Conservation (phyloP, 78 protist genomes). For the Dictyostelium brefeldianum region DNA sequence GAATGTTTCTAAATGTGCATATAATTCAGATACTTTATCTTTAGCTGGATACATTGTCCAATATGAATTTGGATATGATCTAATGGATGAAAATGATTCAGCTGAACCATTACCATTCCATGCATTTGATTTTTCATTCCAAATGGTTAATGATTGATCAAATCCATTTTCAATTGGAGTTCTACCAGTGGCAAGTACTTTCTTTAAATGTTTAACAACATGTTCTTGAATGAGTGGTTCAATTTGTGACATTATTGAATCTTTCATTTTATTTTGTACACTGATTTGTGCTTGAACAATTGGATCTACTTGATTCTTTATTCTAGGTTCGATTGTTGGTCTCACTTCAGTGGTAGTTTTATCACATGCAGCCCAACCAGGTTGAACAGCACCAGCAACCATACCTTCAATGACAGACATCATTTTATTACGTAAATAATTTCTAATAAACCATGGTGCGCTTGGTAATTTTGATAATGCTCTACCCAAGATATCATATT, state of each 20-base stretch:
- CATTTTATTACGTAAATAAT: slow-evolving; percentile 7
- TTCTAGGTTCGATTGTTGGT: slow-evolving; percentile 34
- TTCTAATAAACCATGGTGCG: slow-evolving; percentile 38
- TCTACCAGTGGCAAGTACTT: background rate
- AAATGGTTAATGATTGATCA: background rate
- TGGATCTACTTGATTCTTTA: slow-evolving; percentile 24
- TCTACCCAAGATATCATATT: slow-evolving; percentile 31
- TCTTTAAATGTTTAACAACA: background rate
- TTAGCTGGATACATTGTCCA: slow-evolving; percentile 24
- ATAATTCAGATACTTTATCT: background rate
- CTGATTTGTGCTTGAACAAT: slow-evolving; percentile 6
- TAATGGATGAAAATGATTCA: background rate
- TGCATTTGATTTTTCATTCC: background rate
- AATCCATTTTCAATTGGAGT: slow-evolving; percentile 23
- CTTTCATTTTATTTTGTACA: slow-evolving; percentile 25
- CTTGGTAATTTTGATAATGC: slow-evolving; percentile 35
- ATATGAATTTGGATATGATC: slow-evolving; percentile 21
- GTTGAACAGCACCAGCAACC: slow-evolving; percentile 26
- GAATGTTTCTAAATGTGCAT: background rate
- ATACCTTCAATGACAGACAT: slow-evolving; percentile 23
- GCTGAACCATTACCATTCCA: slow-evolving; percentile 34
- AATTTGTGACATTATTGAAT: background rate
- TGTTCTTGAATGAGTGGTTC: slow-evolving; percentile 36
- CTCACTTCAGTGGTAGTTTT: slow-evolving; percentile 10
- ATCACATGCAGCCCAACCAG: slow-evolving; percentile 40